Base-by-base conservation (phyloP, 305 asterid genomes). In the Rubia tinctorum region DNA sequence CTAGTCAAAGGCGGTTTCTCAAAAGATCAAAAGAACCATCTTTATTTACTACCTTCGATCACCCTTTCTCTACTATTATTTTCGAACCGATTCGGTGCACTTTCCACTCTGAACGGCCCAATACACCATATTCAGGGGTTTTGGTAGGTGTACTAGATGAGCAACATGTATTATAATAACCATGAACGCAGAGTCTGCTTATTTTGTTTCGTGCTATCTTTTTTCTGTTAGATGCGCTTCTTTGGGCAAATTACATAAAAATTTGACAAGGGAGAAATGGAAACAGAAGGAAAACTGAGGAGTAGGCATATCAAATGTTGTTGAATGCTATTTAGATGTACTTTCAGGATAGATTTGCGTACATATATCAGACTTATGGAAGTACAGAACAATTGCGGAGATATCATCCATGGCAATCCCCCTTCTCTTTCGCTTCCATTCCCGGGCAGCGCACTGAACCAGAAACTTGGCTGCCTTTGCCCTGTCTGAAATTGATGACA, bases 331-430 rank as follows among this genome's bases (percentile, higher is more conserved):
- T 42, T 81, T 82, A 7, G 83, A 53, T 51, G 80, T 71, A 76
- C 82, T 30, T 77, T 80, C 83, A 82, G 80, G 44, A 1, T 81
- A 71, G 73, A 83, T 78, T 75, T 85, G 88, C 5, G 85, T 76
- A 74, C 80, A 80, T 14, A 74, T 72, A 72, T 80, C 59, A 75
- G 90, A 79, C n/a, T 85, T 75, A 66, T 86, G 90, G 71, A 95
- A 83, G 85, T 86, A 92, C 37, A 92, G 91, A 73, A 90, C 96
- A 86, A 90, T 78, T 45, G 98, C 99, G n/a, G 99, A 95, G 64
- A 92, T 89, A 86, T 95, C 99, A 84, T 95, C 99, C 85, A 87
- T 82, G 11, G 98, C 96, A 75, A 95, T 85, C 44, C 94, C 90
- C 71, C 77, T 92, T 76, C 98, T 87, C 91, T 89, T 89, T 77